Percentiles rank a stretch among this genome's conserved stretches.
Evolutionary conservation across 2,329 filamentous ascomycete species (phyloP).

Genomic region (Trichothecium sympodiale): DNA sequence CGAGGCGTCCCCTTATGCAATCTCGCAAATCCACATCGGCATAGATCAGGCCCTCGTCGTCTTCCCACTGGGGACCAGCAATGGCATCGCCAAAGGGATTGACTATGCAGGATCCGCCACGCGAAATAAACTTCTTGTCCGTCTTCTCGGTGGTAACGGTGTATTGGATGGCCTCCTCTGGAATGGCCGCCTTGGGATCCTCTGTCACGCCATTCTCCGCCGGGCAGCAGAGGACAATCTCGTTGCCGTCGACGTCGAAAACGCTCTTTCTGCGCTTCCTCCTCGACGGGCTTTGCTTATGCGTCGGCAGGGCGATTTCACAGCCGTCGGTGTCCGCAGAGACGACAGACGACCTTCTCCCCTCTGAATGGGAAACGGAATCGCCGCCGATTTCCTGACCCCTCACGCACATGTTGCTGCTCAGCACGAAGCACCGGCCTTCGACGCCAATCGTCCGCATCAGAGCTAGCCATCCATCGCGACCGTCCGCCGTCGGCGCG

Average conservation of each 20-base stretch:
- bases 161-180: background rate
- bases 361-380: background rate
- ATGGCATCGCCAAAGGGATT: constrained; percentile 71
- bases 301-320: constrained; percentile 28
- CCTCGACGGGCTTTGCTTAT: constrained; percentile 5
- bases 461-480: constrained; percentile 73
- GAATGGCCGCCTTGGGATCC: background rate
- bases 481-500: constrained; percentile 76
- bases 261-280: constrained; percentile 26
- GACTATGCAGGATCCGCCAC: constrained; percentile 75
- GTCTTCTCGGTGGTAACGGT: constrained; percentile 9
- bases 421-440: constrained; percentile 75
- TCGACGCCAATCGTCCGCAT: constrained; percentile 75
- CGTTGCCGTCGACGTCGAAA: constrained; percentile 42
- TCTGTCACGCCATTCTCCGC: constrained; percentile 8
- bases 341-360: background rate
- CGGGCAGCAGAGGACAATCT: constrained; percentile 34
- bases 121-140: constrained; percentile 42
- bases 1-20: constrained; percentile 69
- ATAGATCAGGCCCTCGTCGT: constrained; percentile 54
- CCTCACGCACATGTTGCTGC: constrained; percentile 70
- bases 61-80: constrained; percentile 75
- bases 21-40: constrained; percentile 80
- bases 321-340: constrained; percentile 17
- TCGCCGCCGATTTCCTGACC: background rate